A percentile compares a stretch with the other conserved stretches of the same genome.
phyloP scores from a whole-genome alignment of 2,329 filamentous ascomycete species.

The Claviceps arundinis region DNA sequence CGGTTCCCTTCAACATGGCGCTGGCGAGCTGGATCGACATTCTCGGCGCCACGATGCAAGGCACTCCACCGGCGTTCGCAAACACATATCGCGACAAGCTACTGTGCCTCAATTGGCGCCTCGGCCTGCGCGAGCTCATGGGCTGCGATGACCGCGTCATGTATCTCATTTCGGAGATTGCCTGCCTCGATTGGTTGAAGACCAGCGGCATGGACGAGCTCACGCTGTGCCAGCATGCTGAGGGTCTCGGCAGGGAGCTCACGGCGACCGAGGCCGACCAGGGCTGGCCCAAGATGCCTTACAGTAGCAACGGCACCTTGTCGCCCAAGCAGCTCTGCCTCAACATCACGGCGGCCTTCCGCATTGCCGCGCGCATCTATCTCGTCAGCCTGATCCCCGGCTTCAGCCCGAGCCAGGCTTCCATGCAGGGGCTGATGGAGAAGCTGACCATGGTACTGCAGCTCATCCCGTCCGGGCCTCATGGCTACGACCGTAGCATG shows the following conservation, averaged over 20 bases:
- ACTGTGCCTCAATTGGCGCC: constrained; percentile 49
- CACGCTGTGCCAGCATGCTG: constrained; percentile 77
- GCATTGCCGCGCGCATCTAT: constrained; percentile 85
- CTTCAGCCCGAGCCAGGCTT: constrained; percentile 61
- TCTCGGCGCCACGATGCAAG: constrained; percentile 83
- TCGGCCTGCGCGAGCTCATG: constrained; percentile 84
- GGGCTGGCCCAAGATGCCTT: constrained; percentile 44
- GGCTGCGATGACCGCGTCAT: constrained; percentile 95
- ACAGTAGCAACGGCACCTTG: constrained; percentile 58
- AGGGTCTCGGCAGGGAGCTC: constrained; percentile 76
- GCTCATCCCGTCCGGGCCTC: constrained; percentile 66
- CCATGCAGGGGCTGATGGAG: constrained; percentile 63
- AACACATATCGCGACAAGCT: constrained; percentile 95
- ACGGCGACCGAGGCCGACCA: constrained; percentile 61
- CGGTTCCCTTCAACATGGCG: constrained; percentile 89
- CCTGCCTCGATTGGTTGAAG: constrained; percentile 86
- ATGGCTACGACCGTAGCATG: constrained; percentile 79
- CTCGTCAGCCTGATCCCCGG: constrained; percentile 91
- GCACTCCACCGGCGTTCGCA: constrained; percentile 73
- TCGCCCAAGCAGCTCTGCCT: constrained; percentile 70
- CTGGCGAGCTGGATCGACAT: constrained; percentile 94
- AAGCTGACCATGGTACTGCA: constrained; percentile 66
- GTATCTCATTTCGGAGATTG: constrained; percentile 96
- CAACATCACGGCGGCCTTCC: constrained; percentile 86
- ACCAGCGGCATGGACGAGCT: constrained; percentile 71